phyloP scores from a whole-genome alignment of 345 rosid genomes.

The sweet orange (Citrus sinensis) region DVS_A1.0 CM039163.1:35465501-35466000 shows the following conservation, averaged over 20 bases:
- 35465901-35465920: neutral
- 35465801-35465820: neutral
- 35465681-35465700: neutral
- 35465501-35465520: slow-evolving; percentile 61
- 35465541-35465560: slow-evolving; percentile 5
- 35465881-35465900: neutral
- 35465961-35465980: neutral
- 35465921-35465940: neutral
- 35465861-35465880: neutral
- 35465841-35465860: neutral
- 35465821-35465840: neutral
- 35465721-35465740: neutral
- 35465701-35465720: neutral
- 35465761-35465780: neutral
- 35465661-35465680: neutral
- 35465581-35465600: neutral
- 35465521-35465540: slow-evolving; percentile 97
- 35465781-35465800: neutral
- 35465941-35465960: neutral
- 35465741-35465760: neutral
- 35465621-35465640: neutral
- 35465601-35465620: neutral
- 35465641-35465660: neutral
- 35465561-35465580: slow-evolving; percentile 1
- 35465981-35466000: neutral